These are phyloP conservation scores for Cyclocybe aegerita DNA, from an alignment of 768 basidiomycete species.

Conservation along the genomic window DNA sequence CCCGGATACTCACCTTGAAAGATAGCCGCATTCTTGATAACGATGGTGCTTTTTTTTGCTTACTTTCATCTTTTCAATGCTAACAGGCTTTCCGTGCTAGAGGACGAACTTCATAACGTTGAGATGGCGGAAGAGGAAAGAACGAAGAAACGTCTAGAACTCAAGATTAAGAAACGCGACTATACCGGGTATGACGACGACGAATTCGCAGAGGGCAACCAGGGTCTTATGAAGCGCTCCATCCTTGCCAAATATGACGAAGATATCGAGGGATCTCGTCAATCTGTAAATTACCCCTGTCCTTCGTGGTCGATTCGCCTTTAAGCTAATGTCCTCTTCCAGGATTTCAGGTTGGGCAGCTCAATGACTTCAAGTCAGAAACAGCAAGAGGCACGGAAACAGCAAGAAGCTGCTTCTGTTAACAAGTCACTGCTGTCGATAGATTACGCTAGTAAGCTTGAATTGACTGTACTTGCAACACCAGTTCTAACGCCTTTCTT, in stretches of 20 bases:
- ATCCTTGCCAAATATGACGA: conserved; percentile 94
- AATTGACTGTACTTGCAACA: background rate
- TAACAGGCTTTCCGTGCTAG: conserved; percentile 36
- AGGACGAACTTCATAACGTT: conserved; percentile 97
- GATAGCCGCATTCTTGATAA: conserved; percentile 94
- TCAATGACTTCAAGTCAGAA: conserved; percentile 42
- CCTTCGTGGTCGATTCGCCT: conserved; percentile 5
- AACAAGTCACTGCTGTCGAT: conserved; percentile 83
- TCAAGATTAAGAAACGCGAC: conserved; percentile 85
- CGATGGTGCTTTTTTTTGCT: conserved; percentile 59
- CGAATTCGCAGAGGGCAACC: conserved; percentile 75
- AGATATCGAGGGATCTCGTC: conserved; percentile 71
- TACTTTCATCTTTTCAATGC: background rate
- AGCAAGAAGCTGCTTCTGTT: conserved; percentile 58
- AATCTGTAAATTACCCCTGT: conserved; percentile 48
- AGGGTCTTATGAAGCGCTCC: conserved; percentile 72
- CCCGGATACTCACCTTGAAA: conserved; percentile 94
- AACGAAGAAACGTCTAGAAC: conserved; percentile 72
- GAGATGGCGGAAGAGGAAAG: conserved; percentile 91
- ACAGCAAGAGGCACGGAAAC: conserved; percentile 43
- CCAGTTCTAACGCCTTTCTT: conserved; percentile 15
- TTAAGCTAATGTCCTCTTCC: conserved; percentile 1
- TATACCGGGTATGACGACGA: conserved; percentile 98
- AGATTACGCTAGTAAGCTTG: conserved; percentile 82
- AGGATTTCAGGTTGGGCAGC: conserved; percentile 89